phyloP scores from a whole-genome alignment of 2,329 filamentous ascomycete genomes.

The Phoma sp. region DNA sequence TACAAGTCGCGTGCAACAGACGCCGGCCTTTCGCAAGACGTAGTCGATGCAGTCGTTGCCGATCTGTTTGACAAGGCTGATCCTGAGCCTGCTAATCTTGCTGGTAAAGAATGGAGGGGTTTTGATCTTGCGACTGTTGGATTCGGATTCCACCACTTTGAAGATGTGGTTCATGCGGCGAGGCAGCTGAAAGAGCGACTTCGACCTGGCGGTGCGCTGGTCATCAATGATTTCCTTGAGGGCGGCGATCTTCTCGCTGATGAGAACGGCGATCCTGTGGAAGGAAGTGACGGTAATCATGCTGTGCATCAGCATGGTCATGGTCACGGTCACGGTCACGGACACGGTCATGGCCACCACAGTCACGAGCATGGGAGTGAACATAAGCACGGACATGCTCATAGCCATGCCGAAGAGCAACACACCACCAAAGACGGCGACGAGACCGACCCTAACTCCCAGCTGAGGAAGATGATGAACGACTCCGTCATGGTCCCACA shows the following conservation, averaged over 20 bases:
- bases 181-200: constrained; percentile 66
- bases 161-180: constrained; percentile 66
- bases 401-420: constrained; percentile 6
- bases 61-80: constrained; percentile 45
- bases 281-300: constrained; percentile 34
- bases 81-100: constrained; percentile 29
- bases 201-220: constrained; percentile 67
- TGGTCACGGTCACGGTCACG: constrained; percentile 30
- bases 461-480: constrained; percentile 40
- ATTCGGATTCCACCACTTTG: constrained; percentile 57
- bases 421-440: constrained; percentile 6
- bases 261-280: constrained; percentile 31
- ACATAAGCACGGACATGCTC: neutral
- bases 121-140: constrained; percentile 54
- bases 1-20: constrained; percentile 66
- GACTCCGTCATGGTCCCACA: constrained; percentile 69
- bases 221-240: constrained; percentile 71
- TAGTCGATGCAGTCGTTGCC: constrained; percentile 38
- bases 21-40: constrained; percentile 21
- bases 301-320: constrained; percentile 25
- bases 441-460: constrained; percentile 11
- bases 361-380: constrained; percentile 11
- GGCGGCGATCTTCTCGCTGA: constrained; percentile 51
- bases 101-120: constrained; percentile 38
- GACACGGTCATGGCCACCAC: constrained; percentile 18